Conservation (phyloP, 768 basidiomycete species). For the Hericium coralloides region DNA sequence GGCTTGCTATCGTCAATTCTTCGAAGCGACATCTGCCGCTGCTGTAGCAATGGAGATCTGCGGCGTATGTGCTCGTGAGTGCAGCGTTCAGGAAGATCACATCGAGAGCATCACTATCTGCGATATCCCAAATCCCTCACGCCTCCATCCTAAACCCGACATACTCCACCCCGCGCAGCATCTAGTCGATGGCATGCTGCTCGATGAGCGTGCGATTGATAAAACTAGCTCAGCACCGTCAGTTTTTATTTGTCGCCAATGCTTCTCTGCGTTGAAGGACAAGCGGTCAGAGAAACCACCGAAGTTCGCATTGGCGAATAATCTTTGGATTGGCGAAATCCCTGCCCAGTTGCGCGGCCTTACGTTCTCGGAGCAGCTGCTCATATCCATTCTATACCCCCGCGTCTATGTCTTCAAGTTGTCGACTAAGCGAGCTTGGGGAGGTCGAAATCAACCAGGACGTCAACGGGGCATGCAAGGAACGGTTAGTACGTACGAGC, state of each 20-base stretch:
- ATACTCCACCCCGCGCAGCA: background rate
- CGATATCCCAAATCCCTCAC: background rate
- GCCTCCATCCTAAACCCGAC: background rate
- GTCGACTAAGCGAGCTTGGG: conserved; percentile 22
- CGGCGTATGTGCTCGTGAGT: background rate
- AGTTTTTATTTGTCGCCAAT: too few species aligned
- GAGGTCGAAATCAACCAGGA: too few species aligned
- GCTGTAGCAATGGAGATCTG: background rate
- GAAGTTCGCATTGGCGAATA: conserved; percentile 22
- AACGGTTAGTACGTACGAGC: background rate
- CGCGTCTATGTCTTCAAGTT: conserved; percentile 28
- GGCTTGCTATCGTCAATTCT: background rate
- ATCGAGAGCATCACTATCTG: background rate
- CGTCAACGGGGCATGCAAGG: background rate
- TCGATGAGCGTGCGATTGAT: background rate
- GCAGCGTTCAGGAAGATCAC: background rate
- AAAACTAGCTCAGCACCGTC: too few species aligned
- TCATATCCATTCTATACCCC: conserved; percentile 25
- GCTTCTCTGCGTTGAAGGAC: too few species aligned
- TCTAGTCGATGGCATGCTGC: background rate
- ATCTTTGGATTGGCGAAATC: conserved; percentile 29
- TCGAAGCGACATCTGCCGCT: background rate
- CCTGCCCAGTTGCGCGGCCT: conserved; percentile 22
- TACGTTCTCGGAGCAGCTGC: conserved; percentile 29
- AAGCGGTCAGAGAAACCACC: background rate